A percentile compares a stretch with the other conserved stretches of the same genome.
Conservation (phyloP, 306 rosid genomes). For the Glycine latifolia region DNA sequence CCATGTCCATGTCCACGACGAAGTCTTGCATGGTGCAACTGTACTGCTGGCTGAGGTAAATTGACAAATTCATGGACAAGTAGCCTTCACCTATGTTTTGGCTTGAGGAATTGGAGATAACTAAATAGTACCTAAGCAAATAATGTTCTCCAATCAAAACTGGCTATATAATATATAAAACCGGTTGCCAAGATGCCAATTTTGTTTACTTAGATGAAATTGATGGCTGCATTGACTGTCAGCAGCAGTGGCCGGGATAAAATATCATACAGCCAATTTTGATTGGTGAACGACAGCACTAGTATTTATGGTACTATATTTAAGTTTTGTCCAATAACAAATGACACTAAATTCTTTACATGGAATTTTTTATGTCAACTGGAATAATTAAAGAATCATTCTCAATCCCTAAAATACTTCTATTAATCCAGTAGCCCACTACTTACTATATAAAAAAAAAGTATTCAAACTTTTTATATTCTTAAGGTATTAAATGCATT, state of each 20-base stretch:
- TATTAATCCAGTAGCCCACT: background rate
- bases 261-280: background rate
- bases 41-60: constrained; percentile 59
- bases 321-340: background rate
- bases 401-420: background rate
- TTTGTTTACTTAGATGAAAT: constrained; percentile 2
- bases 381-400: background rate
- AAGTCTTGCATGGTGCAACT: constrained; percentile 46
- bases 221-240: background rate
- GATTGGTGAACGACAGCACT: background rate
- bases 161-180: background rate
- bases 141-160: background rate
- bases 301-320: background rate
- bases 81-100: constrained; percentile 20
- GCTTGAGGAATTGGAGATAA: background rate
- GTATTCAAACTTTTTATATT: background rate
- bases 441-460: background rate
- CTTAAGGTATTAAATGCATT: background rate
- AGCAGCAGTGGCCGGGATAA: background rate
- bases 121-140: background rate
- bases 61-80: background rate
- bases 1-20: constrained; percentile 46
- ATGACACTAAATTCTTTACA: constrained; percentile 15
- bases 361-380: constrained; percentile 21
- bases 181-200: background rate